A percentile compares a stretch with the other conserved stretches of the same genome.
Conservation (phyloP, 371 early-diverging fungal species). For the Mucor lusitanicus region DNA sequence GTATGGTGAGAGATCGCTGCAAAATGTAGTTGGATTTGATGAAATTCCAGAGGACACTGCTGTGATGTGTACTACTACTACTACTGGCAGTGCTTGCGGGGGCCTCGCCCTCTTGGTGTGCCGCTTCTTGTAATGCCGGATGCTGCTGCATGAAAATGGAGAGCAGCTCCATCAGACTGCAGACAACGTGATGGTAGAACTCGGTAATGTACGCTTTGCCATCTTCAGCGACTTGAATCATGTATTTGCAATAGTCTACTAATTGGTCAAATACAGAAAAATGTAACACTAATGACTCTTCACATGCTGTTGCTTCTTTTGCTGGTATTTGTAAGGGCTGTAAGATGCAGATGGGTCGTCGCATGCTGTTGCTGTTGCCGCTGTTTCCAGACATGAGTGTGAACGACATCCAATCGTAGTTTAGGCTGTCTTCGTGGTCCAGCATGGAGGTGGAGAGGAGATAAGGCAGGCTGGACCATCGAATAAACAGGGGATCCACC, state of each 20-base stretch:
- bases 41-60: constrained; percentile 1
- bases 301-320: background rate
- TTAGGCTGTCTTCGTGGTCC: constrained; percentile 4
- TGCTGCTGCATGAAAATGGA: constrained; percentile 1
- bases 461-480: constrained; percentile 25
- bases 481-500: constrained; percentile 14
- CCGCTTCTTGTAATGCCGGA: background rate
- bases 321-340: constrained; percentile 8
- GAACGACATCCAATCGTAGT: constrained; percentile 28
- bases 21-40: constrained; percentile 7
- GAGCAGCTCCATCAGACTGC: constrained; percentile 1
- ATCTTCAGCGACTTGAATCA: background rate
- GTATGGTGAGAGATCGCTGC: background rate
- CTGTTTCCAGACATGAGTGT: constrained; percentile 1
- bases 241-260: background rate
- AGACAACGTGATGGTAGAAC: constrained; percentile 11
- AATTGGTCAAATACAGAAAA: constrained; percentile 13
- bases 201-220: constrained; percentile 14
- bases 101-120: background rate
- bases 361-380: background rate
- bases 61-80: background rate
- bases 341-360: constrained; percentile 13
- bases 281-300: constrained; percentile 2
- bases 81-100: background rate
- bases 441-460: background rate